Percentiles rank a stretch among this genome's conserved stretches.
These are phyloP conservation scores for Aspergillus ustus DNA, from an alignment of 2,329 filamentous ascomycete species.

Conservation along the genomic window DNA sequence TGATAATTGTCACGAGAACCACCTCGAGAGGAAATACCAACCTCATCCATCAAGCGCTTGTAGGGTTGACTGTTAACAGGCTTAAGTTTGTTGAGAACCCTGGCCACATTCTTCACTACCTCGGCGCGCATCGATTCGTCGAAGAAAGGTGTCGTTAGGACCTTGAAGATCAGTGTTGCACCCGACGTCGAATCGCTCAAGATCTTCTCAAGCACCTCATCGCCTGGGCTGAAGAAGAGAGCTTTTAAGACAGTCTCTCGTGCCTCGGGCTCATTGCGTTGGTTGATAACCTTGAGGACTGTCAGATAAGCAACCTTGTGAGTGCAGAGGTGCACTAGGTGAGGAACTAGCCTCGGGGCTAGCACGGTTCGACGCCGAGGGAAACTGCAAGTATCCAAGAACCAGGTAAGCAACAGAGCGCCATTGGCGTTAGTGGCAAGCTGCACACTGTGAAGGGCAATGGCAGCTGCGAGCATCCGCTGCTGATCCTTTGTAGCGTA, in stretches of 20 bases:
- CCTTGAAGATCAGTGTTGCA: conserved; percentile 97
- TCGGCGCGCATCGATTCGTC: conserved; percentile 87
- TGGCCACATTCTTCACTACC: conserved; percentile 89
- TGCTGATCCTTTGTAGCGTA: conserved; percentile 95
- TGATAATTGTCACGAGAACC: conserved; percentile 46
- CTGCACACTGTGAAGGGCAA: conserved; percentile 95
- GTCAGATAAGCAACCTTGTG: conserved; percentile 98
- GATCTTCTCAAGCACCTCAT: conserved; percentile 86
- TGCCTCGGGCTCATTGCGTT: conserved; percentile 91
- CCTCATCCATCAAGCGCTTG: conserved; percentile 98
- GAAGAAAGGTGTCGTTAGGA: conserved; percentile 95
- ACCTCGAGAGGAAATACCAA: conserved; percentile 72
- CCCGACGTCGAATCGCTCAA: conserved; percentile 89
- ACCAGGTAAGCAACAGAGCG: conserved; percentile 92
- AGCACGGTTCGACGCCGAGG: conserved; percentile 88
- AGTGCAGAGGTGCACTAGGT: conserved; percentile 92
- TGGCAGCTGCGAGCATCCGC: conserved; percentile 88
- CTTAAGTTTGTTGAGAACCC: conserved; percentile 85
- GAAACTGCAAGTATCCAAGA: conserved; percentile 97
- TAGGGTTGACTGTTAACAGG: conserved; percentile 94
- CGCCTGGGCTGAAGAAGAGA: conserved; percentile 87
- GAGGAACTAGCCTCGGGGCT: conserved; percentile 87
- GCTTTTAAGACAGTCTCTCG: conserved; percentile 88
- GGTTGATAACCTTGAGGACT: conserved; percentile 97
- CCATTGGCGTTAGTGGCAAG: conserved; percentile 96